Evolutionary conservation across 1,139 yeast species (phyloP).

Genomic region (Candida smagusa): DNA sequence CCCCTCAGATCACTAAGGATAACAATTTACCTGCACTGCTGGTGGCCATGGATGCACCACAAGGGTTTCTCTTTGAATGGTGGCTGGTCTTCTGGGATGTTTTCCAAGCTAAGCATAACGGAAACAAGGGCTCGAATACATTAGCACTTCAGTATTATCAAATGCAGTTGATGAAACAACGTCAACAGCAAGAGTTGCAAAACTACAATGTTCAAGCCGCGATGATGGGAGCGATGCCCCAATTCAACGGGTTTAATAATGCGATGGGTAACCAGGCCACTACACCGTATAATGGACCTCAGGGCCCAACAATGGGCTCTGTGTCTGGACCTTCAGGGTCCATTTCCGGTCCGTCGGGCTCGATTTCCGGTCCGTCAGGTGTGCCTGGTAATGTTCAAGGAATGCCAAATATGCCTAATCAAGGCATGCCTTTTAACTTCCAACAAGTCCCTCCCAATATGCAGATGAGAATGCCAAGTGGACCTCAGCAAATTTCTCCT

Average conservation of each 20-base stretch:
- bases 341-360: neutral
- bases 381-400: neutral
- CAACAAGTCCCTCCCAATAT: constrained; percentile 4
- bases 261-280: neutral
- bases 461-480: constrained; percentile 6
- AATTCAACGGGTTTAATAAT: constrained; percentile 2
- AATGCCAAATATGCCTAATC: neutral
- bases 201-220: constrained; percentile 33
- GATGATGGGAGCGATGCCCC: constrained; percentile 14
- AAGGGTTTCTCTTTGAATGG: constrained; percentile 89
- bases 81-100: constrained; percentile 97
- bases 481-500: constrained; percentile 9
- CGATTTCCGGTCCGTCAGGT: neutral
- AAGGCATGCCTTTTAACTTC: too few species aligned
- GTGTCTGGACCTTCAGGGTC: neutral
- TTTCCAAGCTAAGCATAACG: constrained; percentile 64
- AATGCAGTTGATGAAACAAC: constrained; percentile 61
- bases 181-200: constrained; percentile 53
- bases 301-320: neutral
- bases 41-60: constrained; percentile 74
- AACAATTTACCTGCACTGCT: constrained; percentile 48
- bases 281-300: neutral
- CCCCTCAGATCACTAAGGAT: constrained; percentile 23
- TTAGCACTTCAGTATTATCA: constrained; percentile 72
- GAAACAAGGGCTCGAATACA: constrained; percentile 40